Evolutionary conservation across 2,329 filamentous ascomycete species (phyloP).

Genomic region (Cladophialophora psammophila): DNA sequence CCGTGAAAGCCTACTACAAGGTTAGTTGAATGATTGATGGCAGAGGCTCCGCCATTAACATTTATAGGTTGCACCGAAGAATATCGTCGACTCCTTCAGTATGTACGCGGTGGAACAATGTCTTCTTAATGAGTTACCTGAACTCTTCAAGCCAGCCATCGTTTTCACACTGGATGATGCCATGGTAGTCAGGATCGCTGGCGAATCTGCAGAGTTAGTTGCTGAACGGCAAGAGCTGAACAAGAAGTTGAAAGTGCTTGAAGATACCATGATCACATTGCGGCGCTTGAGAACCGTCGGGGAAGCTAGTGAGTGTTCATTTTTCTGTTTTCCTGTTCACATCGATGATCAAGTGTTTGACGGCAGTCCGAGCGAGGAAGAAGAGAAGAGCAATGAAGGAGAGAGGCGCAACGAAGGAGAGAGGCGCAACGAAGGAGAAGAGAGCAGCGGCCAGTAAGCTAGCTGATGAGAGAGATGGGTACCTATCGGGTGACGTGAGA

Average conservation of each 20-base stretch:
- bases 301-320: constrained; percentile 3
- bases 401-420: neutral
- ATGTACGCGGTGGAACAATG: constrained; percentile 60
- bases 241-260: constrained; percentile 44
- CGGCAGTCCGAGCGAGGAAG: neutral
- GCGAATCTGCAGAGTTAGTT: constrained; percentile 33
- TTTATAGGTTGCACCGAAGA: constrained; percentile 52
- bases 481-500: neutral
- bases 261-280: constrained; percentile 42
- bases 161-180: constrained; percentile 49
- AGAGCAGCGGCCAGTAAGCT: neutral
- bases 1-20: constrained; percentile 56
- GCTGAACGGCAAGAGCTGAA: constrained; percentile 35
- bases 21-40: constrained; percentile 40
- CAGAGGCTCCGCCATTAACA: neutral
- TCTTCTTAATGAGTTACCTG: constrained; percentile 52
- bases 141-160: constrained; percentile 51
- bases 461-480: neutral
- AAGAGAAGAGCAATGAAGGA: neutral
- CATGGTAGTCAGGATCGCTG: constrained; percentile 50
- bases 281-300: constrained; percentile 18
- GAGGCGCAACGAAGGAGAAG: neutral
- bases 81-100: constrained; percentile 58
- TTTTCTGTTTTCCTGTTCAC: neutral
- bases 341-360: neutral